These are phyloP conservation scores for Lagerstroemia fauriei DNA, from an alignment of 441 rosid genomes.

Conservation along the genomic window DNA sequence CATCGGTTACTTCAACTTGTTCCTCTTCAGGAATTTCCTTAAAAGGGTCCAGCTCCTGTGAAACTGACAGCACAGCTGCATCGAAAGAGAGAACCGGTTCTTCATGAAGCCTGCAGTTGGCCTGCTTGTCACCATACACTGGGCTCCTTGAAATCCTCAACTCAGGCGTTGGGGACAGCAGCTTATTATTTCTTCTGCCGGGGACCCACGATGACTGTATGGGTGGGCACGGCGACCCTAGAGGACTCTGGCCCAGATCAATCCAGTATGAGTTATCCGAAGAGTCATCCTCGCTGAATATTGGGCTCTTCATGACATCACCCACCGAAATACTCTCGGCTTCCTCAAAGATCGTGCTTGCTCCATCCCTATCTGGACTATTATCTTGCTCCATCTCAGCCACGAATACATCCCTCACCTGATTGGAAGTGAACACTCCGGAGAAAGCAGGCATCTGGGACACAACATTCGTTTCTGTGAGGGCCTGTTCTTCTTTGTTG, in stretches of 20 bases:
- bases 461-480: slow-evolving; percentile 37
- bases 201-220: slow-evolving; percentile 41
- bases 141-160: slow-evolving; percentile 39
- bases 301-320: slow-evolving; percentile 53
- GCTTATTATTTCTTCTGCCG: slow-evolving; percentile 43
- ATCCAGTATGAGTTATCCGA: slow-evolving; percentile 52
- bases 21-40: slow-evolving; percentile 46
- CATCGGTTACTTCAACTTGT: slow-evolving; percentile 29
- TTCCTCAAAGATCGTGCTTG: slow-evolving; percentile 63
- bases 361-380: slow-evolving; percentile 61
- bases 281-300: slow-evolving; percentile 52
- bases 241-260: slow-evolving; percentile 59
- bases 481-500: slow-evolving; percentile 33
- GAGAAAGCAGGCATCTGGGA: slow-evolving; percentile 67
- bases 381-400: slow-evolving; percentile 62
- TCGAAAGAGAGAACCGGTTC: slow-evolving; percentile 59
- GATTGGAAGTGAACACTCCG: slow-evolving; percentile 60
- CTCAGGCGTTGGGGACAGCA: slow-evolving; percentile 45
- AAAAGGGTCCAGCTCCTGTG: slow-evolving; percentile 47
- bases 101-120: slow-evolving; percentile 34
- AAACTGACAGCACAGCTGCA: slow-evolving; percentile 59
- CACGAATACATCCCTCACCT: slow-evolving; percentile 65
- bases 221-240: slow-evolving; percentile 47
- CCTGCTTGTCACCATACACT: slow-evolving; percentile 32
- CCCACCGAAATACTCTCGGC: slow-evolving; percentile 48